Evolutionary conservation across 2,329 filamentous ascomycete genomes (phyloP), one percentile per base, ranked within the genome.

Genomic region (Metarhizium sp.): DNA sequence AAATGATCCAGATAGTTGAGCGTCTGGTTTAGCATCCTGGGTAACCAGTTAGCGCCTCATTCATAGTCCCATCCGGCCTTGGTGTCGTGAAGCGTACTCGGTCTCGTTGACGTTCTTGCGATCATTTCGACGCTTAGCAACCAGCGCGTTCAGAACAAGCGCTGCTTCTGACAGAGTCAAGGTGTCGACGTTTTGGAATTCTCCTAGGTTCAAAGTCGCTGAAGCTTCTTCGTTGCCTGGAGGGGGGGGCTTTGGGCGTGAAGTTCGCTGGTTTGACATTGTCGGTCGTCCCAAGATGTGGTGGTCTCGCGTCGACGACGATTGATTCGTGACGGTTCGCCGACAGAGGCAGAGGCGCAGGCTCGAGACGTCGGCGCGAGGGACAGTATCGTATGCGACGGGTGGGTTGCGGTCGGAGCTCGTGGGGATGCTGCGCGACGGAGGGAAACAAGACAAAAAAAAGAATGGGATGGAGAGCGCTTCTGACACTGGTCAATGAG

Each of bases 1-100:
- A 99, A 99, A 59, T 91, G 85, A 65, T 96, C 91, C 54, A 97
- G 84, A 73, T 99, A 97, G 67, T 92, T 90, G 61, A 91, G 81
- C 30, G 92, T 96, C 71, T 95, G 92, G 59, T 83, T 85, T 55
- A 96, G 80, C 71, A 92, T 91, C 66, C 84, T 88, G 55, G 32
- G 4, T 34, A 16, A 5, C 20, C 25, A 6, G 45, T 48, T 46
- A 20, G 43, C 25, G 51, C 8, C 53, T 52, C 42, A 45, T 20
- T 18, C 42, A 20, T 13, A 57, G 36, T 51, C 14, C 50, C 20
- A 43, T 58, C 60, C 53, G 61, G 57, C 54, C 50, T 55, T 46
- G 46, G 10, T 11, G 6, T 14, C 42, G 43, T 7, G 10, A 30
- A 11, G 75, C 85, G 68, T 79, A 92, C 87, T 89, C 90, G 59